Base-by-base conservation (phyloP, 1,284 basidiomycete genomes). In the Schizophyllum commune region DNA sequence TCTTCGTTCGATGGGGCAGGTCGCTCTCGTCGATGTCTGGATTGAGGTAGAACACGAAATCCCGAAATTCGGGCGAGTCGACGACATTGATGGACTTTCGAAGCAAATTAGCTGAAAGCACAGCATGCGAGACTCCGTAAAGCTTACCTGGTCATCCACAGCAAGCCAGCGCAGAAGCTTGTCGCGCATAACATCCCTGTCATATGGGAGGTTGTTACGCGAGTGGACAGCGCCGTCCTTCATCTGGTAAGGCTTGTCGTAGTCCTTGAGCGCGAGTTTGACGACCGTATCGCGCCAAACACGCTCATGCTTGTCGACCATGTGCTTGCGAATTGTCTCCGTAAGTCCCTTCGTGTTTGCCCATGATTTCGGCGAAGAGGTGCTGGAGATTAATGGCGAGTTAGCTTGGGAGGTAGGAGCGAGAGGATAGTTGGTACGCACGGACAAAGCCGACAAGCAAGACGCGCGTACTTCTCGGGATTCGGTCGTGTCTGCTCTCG, bases 121-220 rank as follows among this genome's bases (percentile, higher is more conserved):
- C 59, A 51, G 32, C 17, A 47, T 52, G 11, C 52, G 8, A 32
- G 20, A 22, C 1, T 22, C 17, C 32, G 21, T 57, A 22, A 57
- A 52, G 60, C 61, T 6, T 63, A 68, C 71, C 67, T 72, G 70
- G 65, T 72, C 68, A 65, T 72, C 70, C 6, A 67, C 70, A 1
- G 66, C 66, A 22, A 72, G 66, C 63, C 63, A 69, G 60, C 60
- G 59, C 0, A 64, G 56, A 1, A 71, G 59, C 0, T 61, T 57
- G 4, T 62, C 58, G 21, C 66, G 63, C 27, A 27, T 27, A 27
- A 27, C 51, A 71, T 68, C 65, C 67, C 8, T 47, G 8, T 68
- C 61, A 6, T 68, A 47, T 1, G 65, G 61, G 32, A 69, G 69
- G 7, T 63, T 57, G 27, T 61, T 63, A 9, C 58, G 54, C 6